Percentiles rank a stretch among this genome's conserved stretches.
phyloP scores from a whole-genome alignment of 192 early-diverging fungal species.

The Phlyctochytrium bullatum region DNA sequence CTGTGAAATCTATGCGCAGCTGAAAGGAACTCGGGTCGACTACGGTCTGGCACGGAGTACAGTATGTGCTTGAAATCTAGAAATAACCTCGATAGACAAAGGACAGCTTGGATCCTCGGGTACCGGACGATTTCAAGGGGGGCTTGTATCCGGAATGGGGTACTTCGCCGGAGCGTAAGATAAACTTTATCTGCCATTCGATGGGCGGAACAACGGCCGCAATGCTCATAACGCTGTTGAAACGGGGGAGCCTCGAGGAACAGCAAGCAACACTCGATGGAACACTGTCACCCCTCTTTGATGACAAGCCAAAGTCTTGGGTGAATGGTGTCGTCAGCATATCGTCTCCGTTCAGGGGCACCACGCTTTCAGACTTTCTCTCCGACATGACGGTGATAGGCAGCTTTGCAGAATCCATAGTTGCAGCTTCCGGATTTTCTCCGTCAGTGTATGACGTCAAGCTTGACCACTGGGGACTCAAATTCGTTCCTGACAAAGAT shows the following conservation, averaged over 20 bases:
- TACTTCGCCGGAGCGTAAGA: background rate
- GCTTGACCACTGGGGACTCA: constrained; percentile 21
- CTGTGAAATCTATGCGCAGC: constrained; percentile 24
- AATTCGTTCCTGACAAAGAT: constrained; percentile 12
- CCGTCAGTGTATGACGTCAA: constrained; percentile 9
- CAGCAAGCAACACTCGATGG: too few relatives aligned
- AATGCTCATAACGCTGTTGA: constrained; percentile 12
- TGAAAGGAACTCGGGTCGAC: constrained; percentile 13
- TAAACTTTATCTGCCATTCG: constrained; percentile 22
- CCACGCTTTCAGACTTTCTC: constrained; percentile 11
- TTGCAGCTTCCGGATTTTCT: constrained; percentile 6
- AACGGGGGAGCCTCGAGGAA: too few relatives aligned
- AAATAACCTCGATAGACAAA: too few relatives aligned
- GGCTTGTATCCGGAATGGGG: constrained; percentile 15
- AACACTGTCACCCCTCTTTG: too few relatives aligned
- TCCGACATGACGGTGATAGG: background rate
- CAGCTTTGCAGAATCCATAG: background rate
- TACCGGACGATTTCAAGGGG: constrained; percentile 10
- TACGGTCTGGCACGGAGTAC: constrained; percentile 16
- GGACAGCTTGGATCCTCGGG: too few relatives aligned
- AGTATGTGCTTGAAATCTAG: too few relatives aligned
- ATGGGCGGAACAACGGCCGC: constrained; percentile 23
- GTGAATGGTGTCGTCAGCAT: too few relatives aligned
- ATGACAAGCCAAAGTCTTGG: too few relatives aligned
- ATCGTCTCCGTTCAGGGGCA: too few relatives aligned